These are phyloP conservation scores for Hysterium pulicare DNA, from an alignment of 2,329 filamentous ascomycete species.

Conservation along the genomic window DNA sequence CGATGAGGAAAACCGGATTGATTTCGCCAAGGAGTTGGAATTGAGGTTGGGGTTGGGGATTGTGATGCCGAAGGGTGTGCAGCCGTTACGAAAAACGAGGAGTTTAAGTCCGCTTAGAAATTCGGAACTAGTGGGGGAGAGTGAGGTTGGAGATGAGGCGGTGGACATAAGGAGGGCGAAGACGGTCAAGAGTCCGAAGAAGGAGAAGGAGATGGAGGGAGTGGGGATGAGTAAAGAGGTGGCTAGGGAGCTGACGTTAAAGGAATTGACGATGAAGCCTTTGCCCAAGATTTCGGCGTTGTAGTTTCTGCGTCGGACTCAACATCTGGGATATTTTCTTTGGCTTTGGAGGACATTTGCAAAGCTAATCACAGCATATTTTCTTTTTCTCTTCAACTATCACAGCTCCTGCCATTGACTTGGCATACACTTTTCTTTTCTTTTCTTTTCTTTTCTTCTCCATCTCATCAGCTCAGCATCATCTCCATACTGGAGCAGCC, in stretches of 20 bases:
- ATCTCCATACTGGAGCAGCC: too few species aligned
- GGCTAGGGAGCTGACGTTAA: not conserved
- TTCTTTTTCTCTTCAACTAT: too few species aligned
- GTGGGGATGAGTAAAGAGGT: not conserved
- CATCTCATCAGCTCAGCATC: too few species aligned
- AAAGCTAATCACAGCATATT: too few species aligned
- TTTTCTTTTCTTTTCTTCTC: too few species aligned
- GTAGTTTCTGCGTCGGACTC: too few species aligned
- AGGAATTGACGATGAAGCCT: not conserved
- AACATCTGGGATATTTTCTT: too few species aligned
- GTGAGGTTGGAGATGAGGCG: not conserved
- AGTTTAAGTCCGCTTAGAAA: not conserved
- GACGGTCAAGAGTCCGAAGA: not conserved
- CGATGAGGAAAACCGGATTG: not conserved
- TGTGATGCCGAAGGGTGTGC: not conserved
- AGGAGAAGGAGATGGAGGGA: not conserved
- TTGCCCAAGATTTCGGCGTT: not conserved
- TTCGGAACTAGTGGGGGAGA: not conserved
- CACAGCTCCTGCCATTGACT: too few species aligned
- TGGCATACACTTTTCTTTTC: too few species aligned
- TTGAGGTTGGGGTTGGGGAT: slow-evolving; percentile 1
- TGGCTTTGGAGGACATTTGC: too few species aligned
- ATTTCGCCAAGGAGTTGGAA: not conserved
- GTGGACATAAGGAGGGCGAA: not conserved
- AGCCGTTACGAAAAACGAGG: not conserved